A percentile compares a stretch with the other conserved stretches of the same genome.
Evolutionary conservation across 140 eudicot genomes (phyloP).

Genomic region (Oenanthe javanica): DNA sequence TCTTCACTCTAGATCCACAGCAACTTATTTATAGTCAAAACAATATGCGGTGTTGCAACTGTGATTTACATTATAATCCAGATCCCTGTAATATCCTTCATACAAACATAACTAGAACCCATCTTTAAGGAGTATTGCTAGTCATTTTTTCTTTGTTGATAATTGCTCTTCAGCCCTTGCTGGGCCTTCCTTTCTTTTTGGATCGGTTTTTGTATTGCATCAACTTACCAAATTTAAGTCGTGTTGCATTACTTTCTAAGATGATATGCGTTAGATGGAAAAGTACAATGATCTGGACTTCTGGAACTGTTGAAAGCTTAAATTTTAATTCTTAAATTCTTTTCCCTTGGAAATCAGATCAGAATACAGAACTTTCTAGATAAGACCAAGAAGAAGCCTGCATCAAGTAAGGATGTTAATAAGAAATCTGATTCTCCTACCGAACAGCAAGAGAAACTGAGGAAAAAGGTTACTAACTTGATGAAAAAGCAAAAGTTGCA

Average conservation of each 20-base stretch:
- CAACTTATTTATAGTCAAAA: not conserved
- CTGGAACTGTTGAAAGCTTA: not conserved
- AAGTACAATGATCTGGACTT: not conserved
- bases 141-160: not conserved
- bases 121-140: not conserved
- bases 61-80: not conserved
- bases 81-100: not conserved
- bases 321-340: not conserved
- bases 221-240: not conserved
- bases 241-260: not conserved
- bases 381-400: slow-evolving; percentile 51
- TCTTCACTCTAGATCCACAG: not conserved
- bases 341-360: slow-evolving; percentile 32
- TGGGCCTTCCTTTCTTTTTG: not conserved
- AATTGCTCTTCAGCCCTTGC: not conserved
- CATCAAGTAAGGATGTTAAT: slow-evolving; percentile 38
- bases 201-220: not conserved
- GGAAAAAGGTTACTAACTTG: slow-evolving; percentile 56
- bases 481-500: slow-evolving; percentile 66
- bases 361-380: slow-evolving; percentile 71
- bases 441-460: slow-evolving; percentile 45
- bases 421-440: slow-evolving; percentile 38
- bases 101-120: not conserved
- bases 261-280: not conserved
- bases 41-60: not conserved